Conservation (phyloP, 345 rosid genomes). For the Triadica sebifera region DNA sequence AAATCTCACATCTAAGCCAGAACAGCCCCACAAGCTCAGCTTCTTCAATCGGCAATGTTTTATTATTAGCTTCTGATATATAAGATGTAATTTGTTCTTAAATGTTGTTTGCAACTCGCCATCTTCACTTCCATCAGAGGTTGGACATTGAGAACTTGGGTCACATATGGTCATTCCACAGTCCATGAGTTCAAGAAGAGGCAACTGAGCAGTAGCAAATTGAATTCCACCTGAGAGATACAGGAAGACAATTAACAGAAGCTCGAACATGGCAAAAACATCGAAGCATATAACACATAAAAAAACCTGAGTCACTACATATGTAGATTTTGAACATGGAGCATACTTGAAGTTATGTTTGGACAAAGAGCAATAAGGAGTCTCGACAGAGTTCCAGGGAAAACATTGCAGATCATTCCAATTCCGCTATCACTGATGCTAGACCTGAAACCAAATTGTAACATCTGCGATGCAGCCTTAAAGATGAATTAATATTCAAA, state of each 20-base stretch:
- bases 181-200: conserved; percentile 94
- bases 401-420: conserved; percentile 93
- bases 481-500: conserved; percentile 3
- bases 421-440: conserved; percentile 93
- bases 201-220: conserved; percentile 92
- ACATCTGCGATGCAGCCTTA: conserved; percentile 12
- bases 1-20: conserved; percentile 82
- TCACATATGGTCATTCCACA: conserved; percentile 95
- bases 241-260: neutral
- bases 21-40: conserved; percentile 98
- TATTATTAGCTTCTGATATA: conserved; percentile 83
- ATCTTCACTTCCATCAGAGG: conserved; percentile 36
- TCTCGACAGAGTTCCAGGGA: conserved; percentile 72
- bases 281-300: neutral
- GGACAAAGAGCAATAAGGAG: conserved; percentile 95
- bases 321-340: conserved; percentile 23
- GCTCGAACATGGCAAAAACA: too few species aligned
- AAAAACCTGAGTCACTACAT: neutral
- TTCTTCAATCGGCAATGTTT: conserved; percentile 75
- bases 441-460: conserved; percentile 55
- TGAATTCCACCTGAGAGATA: conserved; percentile 81
- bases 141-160: conserved; percentile 41
- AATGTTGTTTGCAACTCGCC: conserved; percentile 42
- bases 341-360: conserved; percentile 91
- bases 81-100: conserved; percentile 50